phyloP scores from a whole-genome alignment of 2,329 filamentous ascomycete genomes.

The Rhynchosporium agropyri region DNA sequence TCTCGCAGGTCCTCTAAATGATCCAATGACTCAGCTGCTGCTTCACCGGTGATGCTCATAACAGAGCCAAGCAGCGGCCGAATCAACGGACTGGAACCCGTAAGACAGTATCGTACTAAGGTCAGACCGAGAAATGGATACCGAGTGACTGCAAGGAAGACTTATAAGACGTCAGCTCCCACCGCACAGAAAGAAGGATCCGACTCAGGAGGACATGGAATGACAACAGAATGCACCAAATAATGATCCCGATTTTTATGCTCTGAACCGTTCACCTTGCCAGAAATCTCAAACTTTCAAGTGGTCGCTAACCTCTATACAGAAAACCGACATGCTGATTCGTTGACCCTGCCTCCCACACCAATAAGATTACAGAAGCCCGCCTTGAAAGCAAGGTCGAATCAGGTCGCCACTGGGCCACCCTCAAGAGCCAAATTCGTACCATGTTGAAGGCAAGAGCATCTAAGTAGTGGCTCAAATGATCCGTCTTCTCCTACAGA shows the following conservation, averaged over 20 bases:
- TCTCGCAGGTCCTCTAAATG: too few relatives aligned
- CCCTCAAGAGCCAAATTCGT: constrained; percentile 1
- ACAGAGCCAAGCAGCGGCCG: too few relatives aligned
- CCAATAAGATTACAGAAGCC: constrained; percentile 17
- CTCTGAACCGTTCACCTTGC: not conserved
- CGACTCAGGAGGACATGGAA: constrained; percentile 3
- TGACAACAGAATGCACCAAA: not conserved
- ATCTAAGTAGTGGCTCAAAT: constrained; percentile 15
- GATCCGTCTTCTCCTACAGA: constrained; percentile 7
- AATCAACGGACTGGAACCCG: too few relatives aligned
- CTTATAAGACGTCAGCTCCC: constrained; percentile 33
- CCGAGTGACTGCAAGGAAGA: constrained; percentile 19
- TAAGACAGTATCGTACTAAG: too few relatives aligned
- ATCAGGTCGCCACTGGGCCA: constrained; percentile 13
- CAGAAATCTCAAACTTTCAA: constrained; percentile 27
- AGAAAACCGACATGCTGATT: constrained; percentile 34
- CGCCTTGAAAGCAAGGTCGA: constrained; percentile 14
- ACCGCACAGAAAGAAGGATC: constrained; percentile 18
- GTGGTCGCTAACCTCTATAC: constrained; percentile 35
- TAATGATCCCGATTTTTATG: not conserved
- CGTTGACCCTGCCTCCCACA: constrained; percentile 28
- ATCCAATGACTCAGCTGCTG: too few relatives aligned
- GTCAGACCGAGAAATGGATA: too few relatives aligned
- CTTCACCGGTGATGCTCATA: too few relatives aligned
- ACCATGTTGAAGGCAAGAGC: not conserved